phyloP scores from a whole-genome alignment of 2,329 filamentous ascomycete genomes.

The Arthrobotrys sphaeroides region DNA sequence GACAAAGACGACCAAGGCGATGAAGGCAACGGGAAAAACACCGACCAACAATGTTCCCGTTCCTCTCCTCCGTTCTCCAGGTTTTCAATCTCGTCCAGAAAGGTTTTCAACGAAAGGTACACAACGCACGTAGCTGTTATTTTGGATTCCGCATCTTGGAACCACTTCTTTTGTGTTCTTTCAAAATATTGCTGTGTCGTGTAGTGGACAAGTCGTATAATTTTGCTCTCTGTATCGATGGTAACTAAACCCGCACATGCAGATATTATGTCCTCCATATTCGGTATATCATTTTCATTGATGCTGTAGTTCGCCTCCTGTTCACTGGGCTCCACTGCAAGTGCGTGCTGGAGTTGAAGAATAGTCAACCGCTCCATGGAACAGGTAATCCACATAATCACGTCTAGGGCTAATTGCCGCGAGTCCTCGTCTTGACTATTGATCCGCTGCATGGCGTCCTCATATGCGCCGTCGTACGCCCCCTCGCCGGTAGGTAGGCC shows the following conservation, averaged over 20 bases:
- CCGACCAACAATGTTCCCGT: too few species aligned
- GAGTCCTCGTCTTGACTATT: constrained; percentile 59
- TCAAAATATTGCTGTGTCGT: constrained; percentile 59
- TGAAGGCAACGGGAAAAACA: too few species aligned
- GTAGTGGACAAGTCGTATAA: constrained; percentile 58
- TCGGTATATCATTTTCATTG: neutral
- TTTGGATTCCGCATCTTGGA: neutral
- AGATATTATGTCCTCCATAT: neutral
- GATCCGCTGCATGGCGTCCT: constrained; percentile 10
- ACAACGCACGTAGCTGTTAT: neutral
- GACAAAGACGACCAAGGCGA: too few species aligned
- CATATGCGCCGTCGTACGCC: constrained; percentile 13
- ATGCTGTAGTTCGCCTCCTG: neutral
- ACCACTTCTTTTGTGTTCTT: neutral
- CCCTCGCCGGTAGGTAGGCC: neutral
- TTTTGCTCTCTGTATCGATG: constrained; percentile 57
- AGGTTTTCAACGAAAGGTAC: neutral
- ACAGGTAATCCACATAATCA: neutral
- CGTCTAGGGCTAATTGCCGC: neutral
- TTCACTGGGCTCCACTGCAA: neutral
- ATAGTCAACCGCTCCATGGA: neutral
- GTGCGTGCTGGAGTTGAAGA: constrained; percentile 7
- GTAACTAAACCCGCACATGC: constrained; percentile 58
- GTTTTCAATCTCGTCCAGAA: too few species aligned
- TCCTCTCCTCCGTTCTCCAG: too few species aligned